Conservation (phyloP, 140 eudicot genomes). For the Oenanthe javanica region DNA sequence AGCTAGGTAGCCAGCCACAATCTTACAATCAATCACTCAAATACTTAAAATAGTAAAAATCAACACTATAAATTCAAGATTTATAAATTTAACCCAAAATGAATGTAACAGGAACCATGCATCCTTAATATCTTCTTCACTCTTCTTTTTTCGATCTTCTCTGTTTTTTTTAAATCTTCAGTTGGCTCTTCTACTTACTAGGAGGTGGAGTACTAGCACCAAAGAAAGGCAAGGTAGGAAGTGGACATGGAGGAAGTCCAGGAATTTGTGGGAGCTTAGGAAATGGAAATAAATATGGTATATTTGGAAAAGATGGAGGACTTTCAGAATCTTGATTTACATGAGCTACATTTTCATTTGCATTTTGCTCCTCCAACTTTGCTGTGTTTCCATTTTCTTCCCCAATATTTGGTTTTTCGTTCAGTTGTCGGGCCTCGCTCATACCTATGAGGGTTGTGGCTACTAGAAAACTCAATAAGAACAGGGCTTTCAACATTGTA, state of each 20-base stretch:
- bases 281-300: neutral
- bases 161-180: neutral
- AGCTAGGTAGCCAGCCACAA: neutral
- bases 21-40: neutral
- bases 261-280: constrained; percentile 4
- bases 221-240: constrained; percentile 2
- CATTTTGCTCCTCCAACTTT: neutral
- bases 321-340: neutral
- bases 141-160: neutral
- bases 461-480: neutral
- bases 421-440: constrained; percentile 3
- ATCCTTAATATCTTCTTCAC: neutral
- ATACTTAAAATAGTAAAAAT: neutral
- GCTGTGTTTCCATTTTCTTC: neutral
- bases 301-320: constrained; percentile 1
- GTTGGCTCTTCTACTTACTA: neutral
- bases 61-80: neutral
- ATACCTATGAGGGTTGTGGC: neutral
- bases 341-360: neutral
- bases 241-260: constrained; percentile 8
- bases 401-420: neutral
- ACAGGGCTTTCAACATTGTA: constrained; percentile 9
- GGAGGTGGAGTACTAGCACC: neutral
- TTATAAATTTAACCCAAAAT: neutral
- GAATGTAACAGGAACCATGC: neutral